Conservation (phyloP, 2,329 filamentous ascomycete genomes). For the Trichoderma brevicompactum region DNA sequence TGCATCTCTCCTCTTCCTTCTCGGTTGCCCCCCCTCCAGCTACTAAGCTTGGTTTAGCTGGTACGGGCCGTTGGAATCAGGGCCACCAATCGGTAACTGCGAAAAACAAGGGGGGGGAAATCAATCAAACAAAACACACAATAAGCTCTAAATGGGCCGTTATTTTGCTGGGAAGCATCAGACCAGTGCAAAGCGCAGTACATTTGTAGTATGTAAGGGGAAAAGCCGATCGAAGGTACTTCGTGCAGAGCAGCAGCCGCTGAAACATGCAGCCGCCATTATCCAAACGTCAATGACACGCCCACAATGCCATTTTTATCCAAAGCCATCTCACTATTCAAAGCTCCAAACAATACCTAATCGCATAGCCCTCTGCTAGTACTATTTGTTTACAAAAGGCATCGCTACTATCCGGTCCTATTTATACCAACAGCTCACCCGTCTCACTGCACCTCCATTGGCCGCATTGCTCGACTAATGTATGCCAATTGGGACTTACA, state of each 20-base stretch:
- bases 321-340: no score
- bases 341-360: no score
- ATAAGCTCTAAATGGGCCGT: background rate
- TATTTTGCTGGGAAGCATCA: no score
- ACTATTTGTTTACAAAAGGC: background rate
- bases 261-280: no score
- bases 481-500: slow-evolving; percentile 21
- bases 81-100: slow-evolving; percentile 22
- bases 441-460: slow-evolving; percentile 17
- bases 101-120: background rate
- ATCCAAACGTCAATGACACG: no score
- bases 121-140: slow-evolving; percentile 6
- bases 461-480: slow-evolving; percentile 18
- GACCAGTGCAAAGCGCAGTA: no score
- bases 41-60: slow-evolving; percentile 12
- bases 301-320: no score
- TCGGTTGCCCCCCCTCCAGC: slow-evolving; percentile 4
- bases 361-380: background rate
- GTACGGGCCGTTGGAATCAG: slow-evolving; percentile 12
- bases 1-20: slow-evolving; percentile 14
- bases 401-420: background rate
- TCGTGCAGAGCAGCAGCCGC: no score
- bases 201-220: no score
- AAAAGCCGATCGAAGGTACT: no score
- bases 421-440: slow-evolving; percentile 16